Base-by-base conservation (phyloP, 352 stramenopile genomes). In the Aphanomyces invadans region DNA sequence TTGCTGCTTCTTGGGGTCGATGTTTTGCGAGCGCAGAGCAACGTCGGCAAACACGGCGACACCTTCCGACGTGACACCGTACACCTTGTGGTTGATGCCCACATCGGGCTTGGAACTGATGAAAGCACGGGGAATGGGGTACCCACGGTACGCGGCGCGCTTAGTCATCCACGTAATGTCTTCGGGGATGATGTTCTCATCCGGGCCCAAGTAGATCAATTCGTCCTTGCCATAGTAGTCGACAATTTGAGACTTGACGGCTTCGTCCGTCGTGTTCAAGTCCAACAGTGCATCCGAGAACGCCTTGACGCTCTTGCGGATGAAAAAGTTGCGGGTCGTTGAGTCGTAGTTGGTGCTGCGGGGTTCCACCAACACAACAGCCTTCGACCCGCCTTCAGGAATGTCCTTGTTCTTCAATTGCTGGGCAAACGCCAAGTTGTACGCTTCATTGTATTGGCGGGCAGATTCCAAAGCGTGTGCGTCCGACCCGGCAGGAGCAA, bases 351-450 rank as follows among this genome's bases (percentile, higher is more conserved):
- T 81, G 66, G 78, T 75, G 73, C 95, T 89, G 25, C 83, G 83
- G 48, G 91, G 88, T 80, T 99, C 95, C 32, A 98, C 86, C 36
- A 99, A 77, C 36, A 96, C 74, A 0, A 99, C 96, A 44, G 87
- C 96, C 79, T 99, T 99, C 44, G 90, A 97, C 57, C 96, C 96
- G 49, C 96, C 96, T 74, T 99, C 96, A 1, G 96, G 95, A 67
- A 99, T 99, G 74, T 99, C 96, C 83, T 99, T 99, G 83, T 99
- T 99, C 80, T 99, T 99, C 42, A 97, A 86, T 72, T 99, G 96
- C 74, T 99, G 97, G 7, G 96, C 95, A 65, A 90, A 98, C 0
- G 95, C 95, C 4, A 99, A 76, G 11, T 88, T 88, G 76, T 98
- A 99, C 66, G 86, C 96, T 73, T 99, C 97, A 68, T 98, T 94